Evolutionary conservation across 352 stramenopile genomes (phyloP).

Genomic region (Globisporangium middletonii): DNA sequence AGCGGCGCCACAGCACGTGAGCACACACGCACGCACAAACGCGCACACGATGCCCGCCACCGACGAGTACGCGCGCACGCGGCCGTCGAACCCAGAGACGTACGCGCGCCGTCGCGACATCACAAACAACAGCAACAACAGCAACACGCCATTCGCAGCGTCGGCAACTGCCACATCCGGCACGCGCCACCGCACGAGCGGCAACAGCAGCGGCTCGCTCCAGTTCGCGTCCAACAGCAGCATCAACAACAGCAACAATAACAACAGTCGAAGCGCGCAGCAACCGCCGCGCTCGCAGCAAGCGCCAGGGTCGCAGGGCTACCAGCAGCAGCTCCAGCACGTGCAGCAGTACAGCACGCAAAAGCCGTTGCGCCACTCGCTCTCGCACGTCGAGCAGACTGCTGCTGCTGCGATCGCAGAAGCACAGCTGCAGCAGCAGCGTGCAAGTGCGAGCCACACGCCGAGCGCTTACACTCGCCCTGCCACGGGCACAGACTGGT

Average conservation of each 20-base stretch:
- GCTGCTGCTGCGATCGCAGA: background rate
- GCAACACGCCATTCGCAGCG: slow-evolving; percentile 7
- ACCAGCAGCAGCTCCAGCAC: slow-evolving; percentile 27
- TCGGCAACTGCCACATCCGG: slow-evolving; percentile 4
- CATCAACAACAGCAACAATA: slow-evolving; percentile 3
- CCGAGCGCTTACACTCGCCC: slow-evolving; percentile 3
- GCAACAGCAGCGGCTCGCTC: slow-evolving; percentile 6
- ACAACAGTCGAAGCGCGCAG: slow-evolving; percentile 3
- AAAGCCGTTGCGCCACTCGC: slow-evolving; percentile 40
- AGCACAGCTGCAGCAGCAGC: slow-evolving; percentile 1
- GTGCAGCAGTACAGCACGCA: slow-evolving; percentile 13
- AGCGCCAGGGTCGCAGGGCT: slow-evolving; percentile 8
- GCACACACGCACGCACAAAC: too few species aligned
- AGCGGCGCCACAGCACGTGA: background rate
- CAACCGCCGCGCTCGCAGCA: slow-evolving; percentile 2
- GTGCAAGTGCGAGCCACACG: background rate
- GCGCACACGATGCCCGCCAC: slow-evolving; percentile 15
- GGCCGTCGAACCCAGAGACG: slow-evolving; percentile 21
- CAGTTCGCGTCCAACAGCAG: slow-evolving; percentile 3
- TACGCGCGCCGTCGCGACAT: slow-evolving; percentile 16
- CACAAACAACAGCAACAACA: slow-evolving; percentile 5
- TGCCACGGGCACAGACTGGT: slow-evolving; percentile 1
- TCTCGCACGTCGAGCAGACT: slow-evolving; percentile 35
- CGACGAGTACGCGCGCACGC: slow-evolving; percentile 29
- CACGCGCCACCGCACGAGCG: slow-evolving; percentile 9